Base-by-base conservation (phyloP, 768 basidiomycete genomes). In the Lyophyllum shimeji region DNA sequence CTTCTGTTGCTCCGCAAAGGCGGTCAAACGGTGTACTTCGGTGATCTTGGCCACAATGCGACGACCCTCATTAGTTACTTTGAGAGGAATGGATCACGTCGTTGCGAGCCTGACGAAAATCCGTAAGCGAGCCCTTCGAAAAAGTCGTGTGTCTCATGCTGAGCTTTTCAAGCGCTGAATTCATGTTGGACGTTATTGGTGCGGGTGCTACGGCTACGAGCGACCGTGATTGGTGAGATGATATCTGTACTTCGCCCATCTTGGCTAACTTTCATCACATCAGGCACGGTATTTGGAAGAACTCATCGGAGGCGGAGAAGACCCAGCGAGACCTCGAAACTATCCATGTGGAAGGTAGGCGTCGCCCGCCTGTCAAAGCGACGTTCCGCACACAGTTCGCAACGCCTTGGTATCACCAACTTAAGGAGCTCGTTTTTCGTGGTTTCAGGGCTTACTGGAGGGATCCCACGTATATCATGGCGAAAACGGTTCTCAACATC, bases 1-100 rank as follows among this genome's bases (percentile, higher is more conserved):
- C 73, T 96, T 1, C 74, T 95, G 7, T 78, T 96, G 0, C 76
- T 96, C 3, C 80, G 84, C 44, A 83, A 84, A 60, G 93, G 94
- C 12, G 94, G 94, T 53, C 70, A 87, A 61, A 86, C 78, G 2
- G 86, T 86, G 7, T 91, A 88, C 70, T 88, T 87, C 59, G 87
- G 88, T 8, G 85, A 90, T 50, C 67, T 92, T 23, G 91, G 92
- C 0, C 59, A 71, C 18, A 81, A 86, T 55, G 76, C 89, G 0
- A 67, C 76, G 7, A 81, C 81, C 0, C 67, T 95, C 18, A 82
- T 93, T 52, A 65, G 77, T n/a, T 95, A 95, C 69, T 93, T 95
- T 58, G 85, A 91, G 66, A 63, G 65, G 3, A 84, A 85, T 47
- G 90, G 90, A 27, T 84, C 82, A 0, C 75, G 83, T 2, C 63